Base-by-base conservation (phyloP, 352 stramenopile genomes). In the Globisporangium middletonii region DNA sequence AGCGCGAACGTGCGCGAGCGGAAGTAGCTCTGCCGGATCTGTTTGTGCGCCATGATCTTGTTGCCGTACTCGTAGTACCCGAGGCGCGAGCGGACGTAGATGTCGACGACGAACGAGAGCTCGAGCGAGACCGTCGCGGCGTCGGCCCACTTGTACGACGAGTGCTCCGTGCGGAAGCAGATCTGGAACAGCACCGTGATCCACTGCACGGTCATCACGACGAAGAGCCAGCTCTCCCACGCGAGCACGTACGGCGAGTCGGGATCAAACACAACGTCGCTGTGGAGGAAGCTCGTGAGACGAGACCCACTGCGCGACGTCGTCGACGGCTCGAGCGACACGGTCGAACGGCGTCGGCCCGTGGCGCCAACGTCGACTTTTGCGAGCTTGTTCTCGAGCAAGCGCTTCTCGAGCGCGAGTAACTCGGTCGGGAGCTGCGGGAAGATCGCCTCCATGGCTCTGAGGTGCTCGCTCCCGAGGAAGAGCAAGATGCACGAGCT, bases 51-150 rank as follows among this genome's bases (percentile, higher is more conserved):
- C 63, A 79, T 72, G 26, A 82, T 64, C 50, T 85, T 85, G 64
- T 80, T 83, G 46, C 75, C 73, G 50, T 70, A 83, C 38, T 68
- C 65, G 49, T 80, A 69, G 26, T 65, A 82, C 0, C 75, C 73
- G 0, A 77, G 57, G 3, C 72, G 62, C 9, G 55, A 66, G n/a
- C 71, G 67, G 12, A 86, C 37, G 18, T 65, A 70, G 4, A 83
- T 33, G 41, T 85, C 75, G 2, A 77, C 23, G 23, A 74, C 49
- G 42, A 80, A 84, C 0, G 64, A 69, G 3, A 65, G 2, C 54
- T 84, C 74, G 12, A 84, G 52, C 11, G 71, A 41, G 0, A 72
- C 50, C 0, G 65, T 67, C 13, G 68, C 57, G 6, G 57, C 48
- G 45, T 78, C 74, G 0, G 53, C 59, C 23, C 57, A 58, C 6